These are phyloP conservation scores for Lunasporangiospora selenospora DNA, from an alignment of 192 early-diverging fungal genomes.

Conservation along the genomic window DNA sequence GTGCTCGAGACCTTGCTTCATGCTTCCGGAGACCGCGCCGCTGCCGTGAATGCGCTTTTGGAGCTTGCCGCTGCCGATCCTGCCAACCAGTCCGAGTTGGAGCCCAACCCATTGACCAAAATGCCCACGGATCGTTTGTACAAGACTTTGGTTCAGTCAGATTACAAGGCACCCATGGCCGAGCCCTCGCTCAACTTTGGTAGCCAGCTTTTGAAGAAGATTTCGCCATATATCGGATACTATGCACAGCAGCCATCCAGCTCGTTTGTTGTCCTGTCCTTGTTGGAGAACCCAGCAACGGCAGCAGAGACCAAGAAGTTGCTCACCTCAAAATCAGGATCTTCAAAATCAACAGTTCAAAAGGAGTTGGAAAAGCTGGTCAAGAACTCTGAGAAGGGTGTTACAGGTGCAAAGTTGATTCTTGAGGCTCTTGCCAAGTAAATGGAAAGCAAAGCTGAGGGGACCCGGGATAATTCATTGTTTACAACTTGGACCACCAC, in stretches of 20 bases:
- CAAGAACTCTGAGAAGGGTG: slow-evolving; percentile 37
- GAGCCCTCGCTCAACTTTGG: slow-evolving; percentile 48
- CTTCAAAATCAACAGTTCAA: slow-evolving; percentile 26
- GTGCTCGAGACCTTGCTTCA: slow-evolving; percentile 75
- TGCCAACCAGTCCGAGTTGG: slow-evolving; percentile 36
- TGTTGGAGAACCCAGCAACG: slow-evolving; percentile 51
- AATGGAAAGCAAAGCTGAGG: slow-evolving; percentile 19
- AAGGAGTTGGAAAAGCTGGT: slow-evolving; percentile 46
- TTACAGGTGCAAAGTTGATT: slow-evolving; percentile 35
- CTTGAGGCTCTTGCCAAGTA: slow-evolving; percentile 35
- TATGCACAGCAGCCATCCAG: slow-evolving; percentile 28
- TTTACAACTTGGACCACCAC: too few relatives aligned
- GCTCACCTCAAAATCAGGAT: slow-evolving; percentile 16
- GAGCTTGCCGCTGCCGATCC: slow-evolving; percentile 46
- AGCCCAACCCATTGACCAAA: slow-evolving; percentile 46
- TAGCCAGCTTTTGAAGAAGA: slow-evolving; percentile 27
- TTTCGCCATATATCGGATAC: slow-evolving; percentile 39
- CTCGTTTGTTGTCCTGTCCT: slow-evolving; percentile 46
- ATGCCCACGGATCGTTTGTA: slow-evolving; percentile 58
- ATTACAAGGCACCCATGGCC: slow-evolving; percentile 39
- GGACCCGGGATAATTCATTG: too few relatives aligned
- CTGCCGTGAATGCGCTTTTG: slow-evolving; percentile 51
- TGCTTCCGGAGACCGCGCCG: slow-evolving; percentile 53
- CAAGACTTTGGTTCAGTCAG: slow-evolving; percentile 55
- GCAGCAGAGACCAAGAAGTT: slow-evolving; percentile 43